Evolutionary conservation across 2,329 filamentous ascomycete species (phyloP), one percentile per base, ranked within the genome.

Genomic region (Aspergillus tanneri): DNA sequence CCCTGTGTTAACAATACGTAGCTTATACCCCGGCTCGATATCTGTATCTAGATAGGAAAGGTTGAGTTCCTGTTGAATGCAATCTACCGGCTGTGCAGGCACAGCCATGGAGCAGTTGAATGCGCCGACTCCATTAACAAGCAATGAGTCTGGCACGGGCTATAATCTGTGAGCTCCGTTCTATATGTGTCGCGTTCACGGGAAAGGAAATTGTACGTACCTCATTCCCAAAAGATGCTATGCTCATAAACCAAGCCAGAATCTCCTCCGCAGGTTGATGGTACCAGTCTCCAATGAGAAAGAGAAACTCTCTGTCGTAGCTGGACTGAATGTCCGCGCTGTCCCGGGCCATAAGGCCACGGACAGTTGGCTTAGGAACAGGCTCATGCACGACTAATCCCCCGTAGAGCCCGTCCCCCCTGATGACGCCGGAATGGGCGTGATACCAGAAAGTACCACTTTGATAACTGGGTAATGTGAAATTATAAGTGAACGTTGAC

Each of bases 241-340:
- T 60, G 25, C 68, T 67, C 56, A 71, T 67, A 50, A 75, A 77
- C 69, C 72, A 75, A 5, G 59, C 64, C 6, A 76, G 58, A 25
- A 76, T 68, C 14, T 76, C 66, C 5, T 54, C 51, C 2, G 72
- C 70, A 18, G 65, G 57, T 11, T 66, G 63, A 57, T 77, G 75
- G 55, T 77, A 78, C 75, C 75, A 77, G 54, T 78, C 76, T 5
- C 75, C 74, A 28, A 77, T 62, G 11, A 78, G 58, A n/a, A 79
- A 59, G 10, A 78, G 52, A 8, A 73, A 40, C 35, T 78, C 76
- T 30, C 70, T 64, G 3, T 71, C 60, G 46, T 70, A 72, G 1
- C 44, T 39, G 47, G 60, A 61, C 35, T 40, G 54, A 5, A 52
- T 35, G 4, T 49, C 40, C 5, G n/a, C n/a, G n/a, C 49, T 39